Evolutionary conservation across 768 basidiomycete genomes (phyloP), one percentile per base, ranked within the genome.

Genomic region (Boletus vermiculosoides): DNA sequence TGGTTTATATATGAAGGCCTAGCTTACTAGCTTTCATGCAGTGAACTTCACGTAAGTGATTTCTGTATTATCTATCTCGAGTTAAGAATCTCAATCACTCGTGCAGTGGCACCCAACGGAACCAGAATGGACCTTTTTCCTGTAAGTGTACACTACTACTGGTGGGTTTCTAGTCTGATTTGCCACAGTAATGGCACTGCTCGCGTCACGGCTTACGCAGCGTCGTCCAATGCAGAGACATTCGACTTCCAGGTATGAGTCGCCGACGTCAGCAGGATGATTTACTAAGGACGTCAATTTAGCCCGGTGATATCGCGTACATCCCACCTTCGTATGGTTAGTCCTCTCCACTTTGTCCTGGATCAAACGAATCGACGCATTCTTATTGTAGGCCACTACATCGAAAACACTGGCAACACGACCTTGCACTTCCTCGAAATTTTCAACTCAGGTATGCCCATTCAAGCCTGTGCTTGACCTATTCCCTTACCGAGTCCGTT

Each of bases 361-460:
- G 39, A 54, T 48, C 18, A 39, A 28, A n/a, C 36, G 4, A 15
- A 45, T 18, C 15, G 41, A 58, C 2, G 1, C 23, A 53, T 52
- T 1, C 48, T 1, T 8, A 37, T 56, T 60, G 16, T n/a, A 80
- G 84, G 84, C 1, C 87, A 88, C 64, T 87, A 87, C 64, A 75
- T 88, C 28, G 85, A 87, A 66, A 86, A 87, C 67, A 83, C 78
- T 5, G 85, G 85, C 16, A 81, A 84, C 60, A 76, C 78, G 2
- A 80, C 85, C 3, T 66, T 87, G 39, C 74, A 70, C 57, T 83
- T 81, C 64, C 74, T 88, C 7, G 85, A 88, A 65, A 79, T 88
- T n/a, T 83, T 86, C 66, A 80, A 76, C 61, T 75, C 83, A 30
- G 76, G 81, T 79, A 65, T 50, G 72, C 56, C 5, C 10, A 4